Evolutionary conservation across 2,329 filamentous ascomycete genomes (phyloP).

Genomic region (Aaosphaeria arxii): DNA sequence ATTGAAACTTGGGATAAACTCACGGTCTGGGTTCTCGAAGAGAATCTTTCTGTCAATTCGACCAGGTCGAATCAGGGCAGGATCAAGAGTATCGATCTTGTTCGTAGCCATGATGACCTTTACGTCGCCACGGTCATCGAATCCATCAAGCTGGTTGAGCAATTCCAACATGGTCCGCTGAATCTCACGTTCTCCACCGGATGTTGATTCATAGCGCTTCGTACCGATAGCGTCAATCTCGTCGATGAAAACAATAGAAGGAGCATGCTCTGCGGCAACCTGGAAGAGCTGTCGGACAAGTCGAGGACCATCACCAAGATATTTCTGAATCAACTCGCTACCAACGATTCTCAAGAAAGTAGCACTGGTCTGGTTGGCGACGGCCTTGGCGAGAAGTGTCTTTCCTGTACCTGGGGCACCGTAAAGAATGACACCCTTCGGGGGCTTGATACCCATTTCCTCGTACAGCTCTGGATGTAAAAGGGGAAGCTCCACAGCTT

Average conservation of each 20-base stretch:
- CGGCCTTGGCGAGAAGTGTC: slow-evolving; percentile 91
- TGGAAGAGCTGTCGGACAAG: slow-evolving; percentile 95
- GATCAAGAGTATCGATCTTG: slow-evolving; percentile 98
- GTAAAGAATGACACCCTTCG: slow-evolving; percentile 98
- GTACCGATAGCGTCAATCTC: slow-evolving; percentile 99
- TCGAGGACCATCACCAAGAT: slow-evolving; percentile 91
- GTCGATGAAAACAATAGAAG: slow-evolving; percentile 97
- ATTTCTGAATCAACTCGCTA: slow-evolving; percentile 97
- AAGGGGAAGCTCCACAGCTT: slow-evolving; percentile 92
- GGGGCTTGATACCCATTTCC: slow-evolving; percentile 99
- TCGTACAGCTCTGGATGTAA: slow-evolving; percentile 97
- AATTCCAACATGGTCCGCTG: slow-evolving; percentile 98
- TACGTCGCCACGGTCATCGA: slow-evolving; percentile 97
- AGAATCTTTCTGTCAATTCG: slow-evolving; percentile 98
- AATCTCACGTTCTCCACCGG: slow-evolving; percentile 93
- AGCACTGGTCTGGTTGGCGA: slow-evolving; percentile 97
- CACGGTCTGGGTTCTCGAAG: slow-evolving; percentile 69
- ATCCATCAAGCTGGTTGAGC: slow-evolving; percentile 96
- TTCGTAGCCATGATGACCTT: slow-evolving; percentile 99
- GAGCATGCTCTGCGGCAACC: slow-evolving; percentile 92
- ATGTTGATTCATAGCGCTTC: slow-evolving; percentile 97
- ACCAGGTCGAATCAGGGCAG: slow-evolving; percentile 90
- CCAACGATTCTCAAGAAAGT: slow-evolving; percentile 97
- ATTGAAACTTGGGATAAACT: slow-evolving; percentile 25
- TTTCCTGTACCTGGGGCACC: slow-evolving; percentile 96